A percentile compares a stretch with the other conserved stretches of the same genome.
Conservation (phyloP, 164 flowering plant species). For the Macadamia integrifolia region DNA sequence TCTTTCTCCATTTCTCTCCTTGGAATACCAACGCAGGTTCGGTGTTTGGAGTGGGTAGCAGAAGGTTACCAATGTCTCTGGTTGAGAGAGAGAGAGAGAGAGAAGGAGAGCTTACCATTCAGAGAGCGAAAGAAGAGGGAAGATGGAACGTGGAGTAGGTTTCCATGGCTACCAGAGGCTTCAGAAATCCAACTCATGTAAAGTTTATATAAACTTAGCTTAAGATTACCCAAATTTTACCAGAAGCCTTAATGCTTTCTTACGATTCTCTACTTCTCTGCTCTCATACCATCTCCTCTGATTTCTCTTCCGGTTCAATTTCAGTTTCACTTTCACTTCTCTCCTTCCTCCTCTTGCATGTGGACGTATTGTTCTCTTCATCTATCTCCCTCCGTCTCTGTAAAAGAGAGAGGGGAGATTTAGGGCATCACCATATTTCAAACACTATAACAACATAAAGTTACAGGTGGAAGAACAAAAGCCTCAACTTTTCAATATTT, state of each 20-base stretch:
- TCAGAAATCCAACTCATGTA: conserved; percentile 30
- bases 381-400: not conserved
- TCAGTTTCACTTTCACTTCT: not conserved
- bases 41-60: too few relatives aligned
- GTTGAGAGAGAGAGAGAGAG: not conserved
- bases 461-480: too few relatives aligned
- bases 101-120: not conserved
- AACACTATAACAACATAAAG: too few relatives aligned
- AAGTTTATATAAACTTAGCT: too few relatives aligned
- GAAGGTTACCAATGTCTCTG: too few relatives aligned
- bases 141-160: conserved; percentile 40
- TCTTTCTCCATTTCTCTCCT: too few relatives aligned
- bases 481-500: too few relatives aligned
- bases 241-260: not conserved
- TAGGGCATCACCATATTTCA: too few relatives aligned
- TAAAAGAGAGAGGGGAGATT: too few relatives aligned
- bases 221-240: too few relatives aligned
- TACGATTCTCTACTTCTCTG: not conserved
- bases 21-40: too few relatives aligned
- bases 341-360: conserved; percentile 5
- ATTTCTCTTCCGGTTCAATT: not conserved
- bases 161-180: conserved; percentile 49
- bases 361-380: not conserved
- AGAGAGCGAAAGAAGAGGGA: conserved; percentile 9
- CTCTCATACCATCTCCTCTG: too few relatives aligned